Conservation (phyloP, 2,329 filamentous ascomycete genomes). For the Alternaria incomplexa region DNA sequence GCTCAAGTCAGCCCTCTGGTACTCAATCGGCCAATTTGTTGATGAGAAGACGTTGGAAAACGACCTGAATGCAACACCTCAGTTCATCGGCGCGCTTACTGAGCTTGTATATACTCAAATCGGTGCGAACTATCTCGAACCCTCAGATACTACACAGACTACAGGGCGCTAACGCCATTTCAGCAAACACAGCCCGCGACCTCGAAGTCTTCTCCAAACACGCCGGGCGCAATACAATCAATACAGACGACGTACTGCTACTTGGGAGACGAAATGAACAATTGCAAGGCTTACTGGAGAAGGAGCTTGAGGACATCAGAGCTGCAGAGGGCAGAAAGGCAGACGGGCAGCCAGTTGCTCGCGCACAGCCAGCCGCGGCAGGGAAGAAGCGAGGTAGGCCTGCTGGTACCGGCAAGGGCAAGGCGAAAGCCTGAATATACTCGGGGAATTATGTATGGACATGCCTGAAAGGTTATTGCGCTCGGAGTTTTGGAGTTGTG, state of each 20-base stretch:
- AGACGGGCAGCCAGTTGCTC: slow-evolving; percentile 11
- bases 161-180: not conserved
- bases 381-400: slow-evolving; percentile 33
- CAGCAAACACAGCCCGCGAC: slow-evolving; percentile 58
- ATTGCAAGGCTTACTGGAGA: slow-evolving; percentile 75
- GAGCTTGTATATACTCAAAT: slow-evolving; percentile 90
- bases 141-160: not conserved
- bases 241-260: slow-evolving; percentile 85
- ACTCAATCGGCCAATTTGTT: slow-evolving; percentile 65
- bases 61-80: slow-evolving; percentile 85
- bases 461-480: not conserved
- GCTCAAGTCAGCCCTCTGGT: slow-evolving; percentile 53
- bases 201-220: slow-evolving; percentile 70
- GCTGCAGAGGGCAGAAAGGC: slow-evolving; percentile 35
- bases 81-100: slow-evolving; percentile 78
- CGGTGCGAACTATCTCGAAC: slow-evolving; percentile 58
- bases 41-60: slow-evolving; percentile 79
- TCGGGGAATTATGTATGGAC: not conserved
- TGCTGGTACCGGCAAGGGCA: slow-evolving; percentile 30
- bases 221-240: slow-evolving; percentile 79
- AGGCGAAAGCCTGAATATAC: slow-evolving; percentile 10
- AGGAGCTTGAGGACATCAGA: slow-evolving; percentile 64
- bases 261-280: slow-evolving; percentile 87
- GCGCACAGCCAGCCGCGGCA: slow-evolving; percentile 1
- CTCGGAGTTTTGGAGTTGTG: slow-evolving; percentile 5